Evolutionary conservation across 257 asterid species (phyloP), one percentile per base, ranked within the genome.

Genomic region (Echium plantagineum): DNA sequence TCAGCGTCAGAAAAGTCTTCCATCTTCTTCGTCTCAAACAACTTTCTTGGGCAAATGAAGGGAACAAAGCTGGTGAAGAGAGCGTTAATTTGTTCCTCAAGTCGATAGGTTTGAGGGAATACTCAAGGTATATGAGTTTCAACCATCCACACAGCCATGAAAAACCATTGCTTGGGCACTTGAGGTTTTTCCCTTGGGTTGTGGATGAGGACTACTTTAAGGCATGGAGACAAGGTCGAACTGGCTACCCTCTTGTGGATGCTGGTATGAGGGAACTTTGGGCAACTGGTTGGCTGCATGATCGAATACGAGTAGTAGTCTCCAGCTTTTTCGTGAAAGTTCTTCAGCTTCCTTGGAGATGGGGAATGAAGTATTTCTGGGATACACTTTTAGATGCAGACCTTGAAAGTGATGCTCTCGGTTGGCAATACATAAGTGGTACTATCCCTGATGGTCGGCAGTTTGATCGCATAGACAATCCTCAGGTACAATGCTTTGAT

Each of bases 301-400:
- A 90, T 66, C 61, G 96, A 75, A 90, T 90, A 69, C 78, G 97
- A 5, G 95, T 85, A 15, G 96, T 90, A 4, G 97, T 90, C 24
- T 76, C 97, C 1, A 90, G 97, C 67, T 90, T 90, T 84, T 90
- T 87, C 69, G 97, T 90, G 19, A 90, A 90, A 77, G 91, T 90
- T 74, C 74, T 90, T 75, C 96, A 85, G 79, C 84, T 90, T 59
- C 96, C 97, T 5, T 90, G 96, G 96, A 80, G 95, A 68, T 90
- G 96, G 97, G 94, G 97, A 20, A 85, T 90, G 97, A 90, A 90
- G 75, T 90, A 90, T 65, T 90, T 90, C 55, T 90, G 96, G 97
- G 97, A 90, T 69, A 87, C 97, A 22, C 82, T 90, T 52, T 67
- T 87, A 24, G 97, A 90, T 66, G 97, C 96, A 0, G 97, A 87